Evolutionary conservation across 805 yeast species (phyloP).

Genomic region (Candida cerambycidarum): DNA sequence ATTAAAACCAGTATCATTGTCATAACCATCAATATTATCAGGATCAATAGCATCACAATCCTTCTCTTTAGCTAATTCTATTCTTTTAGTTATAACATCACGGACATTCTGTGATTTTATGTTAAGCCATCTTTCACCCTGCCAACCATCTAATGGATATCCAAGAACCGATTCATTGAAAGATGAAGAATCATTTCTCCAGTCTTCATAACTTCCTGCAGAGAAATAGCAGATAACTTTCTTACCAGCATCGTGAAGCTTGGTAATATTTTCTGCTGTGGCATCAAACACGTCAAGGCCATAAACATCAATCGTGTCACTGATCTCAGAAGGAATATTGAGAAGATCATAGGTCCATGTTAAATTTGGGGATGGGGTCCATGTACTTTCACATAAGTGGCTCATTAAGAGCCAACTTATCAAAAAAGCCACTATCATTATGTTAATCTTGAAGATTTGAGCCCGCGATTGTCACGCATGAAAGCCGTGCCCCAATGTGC

Average conservation of each 20-base stretch:
- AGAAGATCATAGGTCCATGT: slow-evolving; percentile 24
- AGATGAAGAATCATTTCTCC: slow-evolving; percentile 22
- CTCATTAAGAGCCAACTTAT: no score
- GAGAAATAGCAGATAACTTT: slow-evolving; percentile 30
- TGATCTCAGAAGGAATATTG: slow-evolving; percentile 10
- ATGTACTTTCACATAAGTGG: background rate
- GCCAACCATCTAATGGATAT: slow-evolving; percentile 24
- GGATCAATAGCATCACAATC: slow-evolving; percentile 31
- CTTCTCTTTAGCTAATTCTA: slow-evolving; percentile 20
- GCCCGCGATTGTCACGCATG: no score
- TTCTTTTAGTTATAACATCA: slow-evolving; percentile 19
- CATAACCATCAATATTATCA: slow-evolving; percentile 28
- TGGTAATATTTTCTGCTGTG: slow-evolving; percentile 9
- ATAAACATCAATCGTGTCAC: slow-evolving; percentile 17
- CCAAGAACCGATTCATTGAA: slow-evolving; percentile 23
- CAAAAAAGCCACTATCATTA: no score
- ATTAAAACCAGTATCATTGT: slow-evolving; percentile 26
- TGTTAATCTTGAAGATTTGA: no score
- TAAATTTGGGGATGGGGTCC: slow-evolving; percentile 14
- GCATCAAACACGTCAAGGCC: slow-evolving; percentile 24
- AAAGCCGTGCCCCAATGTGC: no score
- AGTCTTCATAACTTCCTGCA: slow-evolving; percentile 29
- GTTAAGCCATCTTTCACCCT: slow-evolving; percentile 28
- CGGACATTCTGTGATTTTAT: slow-evolving; percentile 19
- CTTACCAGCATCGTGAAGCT: slow-evolving; percentile 18